Evolutionary conservation across 2,329 filamentous ascomycete species (phyloP), one percentile per base, ranked within the genome.

Genomic region (Apiospora kogelbergensis): DNA sequence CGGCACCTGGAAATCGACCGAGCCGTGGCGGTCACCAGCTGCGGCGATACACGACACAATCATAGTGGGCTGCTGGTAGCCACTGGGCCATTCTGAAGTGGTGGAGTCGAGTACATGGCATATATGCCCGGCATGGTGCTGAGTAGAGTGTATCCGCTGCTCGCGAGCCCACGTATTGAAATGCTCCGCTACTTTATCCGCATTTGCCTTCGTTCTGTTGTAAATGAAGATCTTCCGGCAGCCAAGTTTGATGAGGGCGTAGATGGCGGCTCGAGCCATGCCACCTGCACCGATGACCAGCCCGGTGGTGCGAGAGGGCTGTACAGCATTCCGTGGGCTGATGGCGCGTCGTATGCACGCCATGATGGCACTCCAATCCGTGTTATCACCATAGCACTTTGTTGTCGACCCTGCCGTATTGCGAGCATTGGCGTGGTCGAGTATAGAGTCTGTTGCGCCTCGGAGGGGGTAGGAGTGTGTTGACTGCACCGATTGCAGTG

Each of bases 231-330:
- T 90, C 70, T 91, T 90, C 41, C 89, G 87, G 69, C 92, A 93
- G 9, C 92, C 92, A 3, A 94, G 83, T 73, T 91, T 90, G 40
- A 93, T 85, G 78, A 94, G 85, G 3, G 91, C 90, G 74, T 94
- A 94, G 37, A 93, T 87, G 22, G 91, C 90, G 3, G 91, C 90
- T 70, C 92, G 85, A 6, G 91, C 91, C 90, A 93, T 93, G 30
- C 91, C 91, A 44, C 88, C 88, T 5, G 88, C 88, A 20, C 88
- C 88, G 66, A 90, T 84, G 17, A 90, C 86, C 11, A 90, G 81
- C 0, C 81, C 88, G 0, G 84, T 87, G 3, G 86, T 86, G 37
- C 80, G 80, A 26, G 81, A 82, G 0, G 85, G 84, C 22, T 87
- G 86, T 0, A 90, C 84, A 5, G 84, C 85, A 73, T 90, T 90